phyloP scores from a whole-genome alignment of 169 alveolate species.

The Eimeria zaria region DNA sequence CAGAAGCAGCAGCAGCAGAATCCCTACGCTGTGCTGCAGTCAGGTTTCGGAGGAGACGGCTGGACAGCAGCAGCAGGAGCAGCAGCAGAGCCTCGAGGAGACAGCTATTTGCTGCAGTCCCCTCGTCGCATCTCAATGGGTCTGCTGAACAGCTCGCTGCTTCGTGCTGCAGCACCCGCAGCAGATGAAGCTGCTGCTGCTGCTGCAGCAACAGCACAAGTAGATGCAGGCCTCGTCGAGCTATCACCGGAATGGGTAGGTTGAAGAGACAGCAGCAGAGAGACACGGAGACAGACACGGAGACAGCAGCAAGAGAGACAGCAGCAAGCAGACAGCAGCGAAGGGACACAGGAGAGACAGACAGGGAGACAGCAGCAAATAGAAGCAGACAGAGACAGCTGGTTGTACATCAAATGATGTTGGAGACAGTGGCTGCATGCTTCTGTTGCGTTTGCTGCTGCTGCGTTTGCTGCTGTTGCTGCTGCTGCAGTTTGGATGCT shows the following conservation, averaged over 20 bases:
- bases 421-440: background rate
- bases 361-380: background rate
- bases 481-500: conserved; percentile 51
- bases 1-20: conserved; percentile 38
- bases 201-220: conserved; percentile 10
- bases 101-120: background rate
- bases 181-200: conserved; percentile 3
- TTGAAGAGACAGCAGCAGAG: background rate
- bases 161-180: conserved; percentile 26
- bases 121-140: background rate
- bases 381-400: background rate
- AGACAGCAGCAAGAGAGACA: background rate
- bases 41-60: background rate
- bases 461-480: conserved; percentile 52
- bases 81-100: background rate
- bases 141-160: conserved; percentile 14
- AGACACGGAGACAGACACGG: background rate
- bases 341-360: background rate
- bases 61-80: conserved; percentile 36
- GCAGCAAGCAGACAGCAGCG: too few species aligned
- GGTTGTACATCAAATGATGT: background rate
- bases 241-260: conserved; percentile 63
- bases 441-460: background rate
- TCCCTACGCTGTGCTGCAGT: background rate
- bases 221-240: background rate